A percentile compares a stretch with the other conserved stretches of the same genome.
These are phyloP conservation scores for Solanum corneliomulleri DNA, from an alignment of 257 asterid species.

Conservation along the genomic window DNA sequence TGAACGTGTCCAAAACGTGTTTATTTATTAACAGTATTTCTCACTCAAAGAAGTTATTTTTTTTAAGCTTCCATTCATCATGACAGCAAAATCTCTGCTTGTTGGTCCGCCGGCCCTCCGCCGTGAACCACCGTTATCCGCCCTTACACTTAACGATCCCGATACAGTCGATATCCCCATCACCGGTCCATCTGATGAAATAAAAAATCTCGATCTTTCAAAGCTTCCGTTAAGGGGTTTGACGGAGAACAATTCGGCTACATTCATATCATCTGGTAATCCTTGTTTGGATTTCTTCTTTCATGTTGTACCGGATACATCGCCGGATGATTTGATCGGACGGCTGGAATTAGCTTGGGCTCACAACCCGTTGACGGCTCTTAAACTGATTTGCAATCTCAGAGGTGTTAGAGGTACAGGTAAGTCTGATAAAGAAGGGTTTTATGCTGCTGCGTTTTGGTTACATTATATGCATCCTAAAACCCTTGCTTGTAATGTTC, in stretches of 20 bases:
- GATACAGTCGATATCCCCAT: neutral
- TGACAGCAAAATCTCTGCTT: neutral
- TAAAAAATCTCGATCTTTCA: neutral
- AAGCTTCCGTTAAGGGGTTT: neutral
- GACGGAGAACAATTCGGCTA: conserved; percentile 23
- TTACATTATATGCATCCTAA: conserved; percentile 23
- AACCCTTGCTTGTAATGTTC: conserved; percentile 21
- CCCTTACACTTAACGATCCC: neutral
- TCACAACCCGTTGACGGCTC: conserved; percentile 14
- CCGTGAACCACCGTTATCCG: neutral
- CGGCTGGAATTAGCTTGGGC: conserved; percentile 18
- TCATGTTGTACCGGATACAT: conserved; percentile 27
- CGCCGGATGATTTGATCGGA: neutral
- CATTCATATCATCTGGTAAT: conserved; percentile 21
- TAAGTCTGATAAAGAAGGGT: conserved; percentile 30
- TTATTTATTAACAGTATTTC: neutral
- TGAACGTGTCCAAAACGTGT: neutral
- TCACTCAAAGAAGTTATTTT: neutral
- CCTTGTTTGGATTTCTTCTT: conserved; percentile 35
- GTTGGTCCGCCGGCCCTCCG: neutral
- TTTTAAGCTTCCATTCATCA: neutral
- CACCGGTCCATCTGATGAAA: neutral
- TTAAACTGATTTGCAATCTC: conserved; percentile 24
- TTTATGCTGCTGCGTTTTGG: conserved; percentile 29
- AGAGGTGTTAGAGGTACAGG: conserved; percentile 39